Conservation (phyloP, 495 filamentous ascomycete species). For the Penicillium parvum region DNA sequence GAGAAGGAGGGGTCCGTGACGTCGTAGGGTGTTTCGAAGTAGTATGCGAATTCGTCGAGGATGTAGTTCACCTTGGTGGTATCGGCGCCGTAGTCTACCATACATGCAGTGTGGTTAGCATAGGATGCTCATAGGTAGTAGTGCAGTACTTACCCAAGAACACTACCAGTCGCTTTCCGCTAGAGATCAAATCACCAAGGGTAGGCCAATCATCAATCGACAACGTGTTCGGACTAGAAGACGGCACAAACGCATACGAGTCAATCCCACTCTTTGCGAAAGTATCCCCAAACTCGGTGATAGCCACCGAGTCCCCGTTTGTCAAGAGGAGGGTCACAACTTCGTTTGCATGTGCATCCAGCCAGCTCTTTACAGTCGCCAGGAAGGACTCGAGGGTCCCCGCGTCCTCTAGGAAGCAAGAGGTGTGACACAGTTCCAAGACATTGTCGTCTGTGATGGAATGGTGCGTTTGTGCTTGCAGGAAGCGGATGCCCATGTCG, state of each 20-base stretch:
- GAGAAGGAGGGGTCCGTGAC: constrained; percentile 46
- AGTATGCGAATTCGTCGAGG: constrained; percentile 63
- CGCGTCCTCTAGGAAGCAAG: constrained; percentile 60
- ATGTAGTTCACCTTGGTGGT: constrained; percentile 53
- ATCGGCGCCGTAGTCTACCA: constrained; percentile 46
- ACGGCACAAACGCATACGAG: constrained; percentile 54
- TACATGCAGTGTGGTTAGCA: background rate
- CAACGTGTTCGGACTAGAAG: constrained; percentile 20
- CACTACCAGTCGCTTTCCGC: constrained; percentile 56
- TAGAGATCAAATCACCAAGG: constrained; percentile 54
- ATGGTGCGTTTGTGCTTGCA: constrained; percentile 66
- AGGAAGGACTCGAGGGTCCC: constrained; percentile 57
- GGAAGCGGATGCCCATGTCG: constrained; percentile 61
- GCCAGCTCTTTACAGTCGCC: constrained; percentile 55
- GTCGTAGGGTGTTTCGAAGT: constrained; percentile 69
- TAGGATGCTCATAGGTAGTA: background rate
- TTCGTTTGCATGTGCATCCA: constrained; percentile 61
- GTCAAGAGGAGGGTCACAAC: constrained; percentile 67
- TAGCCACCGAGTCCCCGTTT: constrained; percentile 55
- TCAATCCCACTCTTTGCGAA: constrained; percentile 54
- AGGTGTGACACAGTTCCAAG: constrained; percentile 62
- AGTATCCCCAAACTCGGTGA: constrained; percentile 45
- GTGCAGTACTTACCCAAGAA: constrained; percentile 49
- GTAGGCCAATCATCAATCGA: constrained; percentile 57
- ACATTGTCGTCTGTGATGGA: constrained; percentile 34